phyloP scores from a whole-genome alignment of 768 basidiomycete genomes.

The Cyclocybe cylindracea region DNA sequence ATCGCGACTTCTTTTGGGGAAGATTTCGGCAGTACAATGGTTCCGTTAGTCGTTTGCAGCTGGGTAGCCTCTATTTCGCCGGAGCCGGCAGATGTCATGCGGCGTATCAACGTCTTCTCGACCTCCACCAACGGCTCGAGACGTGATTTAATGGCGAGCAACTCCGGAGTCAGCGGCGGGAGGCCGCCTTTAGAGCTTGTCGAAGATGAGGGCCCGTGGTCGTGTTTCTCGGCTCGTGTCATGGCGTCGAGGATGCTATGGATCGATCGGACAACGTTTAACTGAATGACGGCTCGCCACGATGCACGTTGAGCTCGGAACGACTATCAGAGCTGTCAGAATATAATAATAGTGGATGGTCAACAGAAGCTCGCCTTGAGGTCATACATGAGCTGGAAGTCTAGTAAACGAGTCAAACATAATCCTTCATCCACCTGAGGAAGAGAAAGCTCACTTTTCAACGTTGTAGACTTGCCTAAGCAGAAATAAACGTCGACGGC shows the following conservation, averaged over 20 bases:
- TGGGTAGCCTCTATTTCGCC: slow-evolving; percentile 28
- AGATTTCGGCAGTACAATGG: slow-evolving; percentile 9
- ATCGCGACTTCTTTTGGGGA: slow-evolving; percentile 49
- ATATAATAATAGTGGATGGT: background rate
- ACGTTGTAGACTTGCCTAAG: slow-evolving; percentile 76
- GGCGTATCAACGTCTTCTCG: slow-evolving; percentile 60
- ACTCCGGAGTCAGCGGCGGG: slow-evolving; percentile 41
- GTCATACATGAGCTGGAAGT: slow-evolving; percentile 66
- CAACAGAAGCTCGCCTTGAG: slow-evolving; percentile 42
- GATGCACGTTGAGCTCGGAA: slow-evolving; percentile 62
- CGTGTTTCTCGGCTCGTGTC: slow-evolving; percentile 28
- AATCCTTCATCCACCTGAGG: background rate
- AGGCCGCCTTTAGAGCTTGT: slow-evolving; percentile 25
- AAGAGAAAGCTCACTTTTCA: slow-evolving; percentile 60
- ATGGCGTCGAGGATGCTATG: slow-evolving; percentile 63
- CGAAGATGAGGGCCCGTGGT: slow-evolving; percentile 14
- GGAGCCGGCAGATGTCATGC: slow-evolving; percentile 49
- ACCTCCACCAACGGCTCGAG: slow-evolving; percentile 62
- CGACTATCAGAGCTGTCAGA: slow-evolving; percentile 30
- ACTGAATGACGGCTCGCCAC: slow-evolving; percentile 69
- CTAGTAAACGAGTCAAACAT: slow-evolving; percentile 24
- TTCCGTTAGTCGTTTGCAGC: slow-evolving; percentile 6
- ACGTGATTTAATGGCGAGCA: slow-evolving; percentile 55
- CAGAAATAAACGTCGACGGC: slow-evolving; percentile 2
- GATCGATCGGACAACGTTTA: slow-evolving; percentile 71